Conservation (phyloP, 495 filamentous ascomycete species). For the Lepraria neglecta region DNA sequence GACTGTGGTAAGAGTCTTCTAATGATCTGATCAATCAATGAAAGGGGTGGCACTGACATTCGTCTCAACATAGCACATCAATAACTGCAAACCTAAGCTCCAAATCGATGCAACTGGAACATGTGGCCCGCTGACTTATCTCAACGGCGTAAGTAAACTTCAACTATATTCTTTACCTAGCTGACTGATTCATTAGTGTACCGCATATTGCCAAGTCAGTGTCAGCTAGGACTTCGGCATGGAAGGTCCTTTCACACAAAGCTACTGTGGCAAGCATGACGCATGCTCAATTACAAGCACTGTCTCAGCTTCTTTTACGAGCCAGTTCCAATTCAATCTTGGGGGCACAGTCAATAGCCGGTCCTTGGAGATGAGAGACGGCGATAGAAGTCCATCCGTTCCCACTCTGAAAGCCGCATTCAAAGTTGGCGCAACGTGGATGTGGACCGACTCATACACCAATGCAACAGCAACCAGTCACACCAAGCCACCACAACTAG, state of each 20-base stretch:
- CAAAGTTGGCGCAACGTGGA: slow-evolving; percentile 1
- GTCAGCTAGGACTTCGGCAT: neutral
- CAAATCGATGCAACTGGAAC: no score
- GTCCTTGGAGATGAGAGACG: neutral
- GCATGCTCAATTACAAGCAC: neutral
- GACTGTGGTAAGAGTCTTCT: no score
- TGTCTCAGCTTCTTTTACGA: neutral
- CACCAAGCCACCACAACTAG: neutral
- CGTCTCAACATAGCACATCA: no score
- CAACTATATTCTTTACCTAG: neutral
- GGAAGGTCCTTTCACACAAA: neutral
- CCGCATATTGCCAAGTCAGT: slow-evolving; percentile 7
- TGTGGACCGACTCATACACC: neutral
- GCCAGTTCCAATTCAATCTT: neutral
- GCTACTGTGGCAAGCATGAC: neutral
- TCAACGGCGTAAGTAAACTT: neutral
- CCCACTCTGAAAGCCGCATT: neutral
- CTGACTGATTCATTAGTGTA: neutral
- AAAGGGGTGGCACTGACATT: no score
- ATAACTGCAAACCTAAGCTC: no score
- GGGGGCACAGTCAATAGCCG: neutral
- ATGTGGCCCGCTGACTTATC: neutral
- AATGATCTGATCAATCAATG: no score
- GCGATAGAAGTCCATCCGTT: neutral
- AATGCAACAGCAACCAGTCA: neutral